Evolutionary conservation across 345 rosid genomes (phyloP).

Genomic region (Aquilaria malaccensis): DNA sequence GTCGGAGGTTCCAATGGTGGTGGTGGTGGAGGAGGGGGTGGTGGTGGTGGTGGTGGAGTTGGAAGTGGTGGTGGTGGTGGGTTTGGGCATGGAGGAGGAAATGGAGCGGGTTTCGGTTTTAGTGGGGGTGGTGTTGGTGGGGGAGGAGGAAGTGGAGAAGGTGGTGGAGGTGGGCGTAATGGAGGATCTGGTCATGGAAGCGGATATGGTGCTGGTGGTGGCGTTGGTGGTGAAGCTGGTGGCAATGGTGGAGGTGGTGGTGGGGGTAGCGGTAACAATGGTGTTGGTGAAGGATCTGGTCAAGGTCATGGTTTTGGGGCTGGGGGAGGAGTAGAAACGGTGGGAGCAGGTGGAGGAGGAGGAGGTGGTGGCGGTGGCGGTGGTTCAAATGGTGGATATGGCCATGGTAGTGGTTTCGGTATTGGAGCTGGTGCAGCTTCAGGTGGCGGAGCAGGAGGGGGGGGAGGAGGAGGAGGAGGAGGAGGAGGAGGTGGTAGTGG

Average conservation of each 20-base stretch:
- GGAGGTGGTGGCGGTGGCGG: conserved; percentile 24
- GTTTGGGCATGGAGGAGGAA: conserved; percentile 9
- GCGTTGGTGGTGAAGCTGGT: conserved; percentile 17
- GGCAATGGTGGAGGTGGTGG: conserved; percentile 23
- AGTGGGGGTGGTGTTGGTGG: conserved; percentile 4
- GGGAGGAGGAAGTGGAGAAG: conserved; percentile 19
- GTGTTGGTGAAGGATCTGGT: conserved; percentile 25
- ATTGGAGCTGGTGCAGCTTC: conserved; percentile 17
- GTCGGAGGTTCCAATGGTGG: neutral
- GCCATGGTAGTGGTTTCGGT: conserved; percentile 22
- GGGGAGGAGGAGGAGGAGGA: conserved; percentile 5
- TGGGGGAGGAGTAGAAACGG: conserved; percentile 11
- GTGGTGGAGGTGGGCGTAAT: conserved; percentile 12
- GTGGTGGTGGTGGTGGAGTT: neutral
- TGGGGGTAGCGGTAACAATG: conserved; percentile 20
- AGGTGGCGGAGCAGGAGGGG: neutral
- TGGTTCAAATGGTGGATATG: conserved; percentile 21
- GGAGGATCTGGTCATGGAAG: conserved; percentile 16
- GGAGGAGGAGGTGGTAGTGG: conserved; percentile 12
- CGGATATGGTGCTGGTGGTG: conserved; percentile 21
- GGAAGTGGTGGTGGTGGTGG: conserved; percentile 3
- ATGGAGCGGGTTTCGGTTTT: conserved; percentile 10
- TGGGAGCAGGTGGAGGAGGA: conserved; percentile 24
- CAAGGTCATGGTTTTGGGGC: conserved; percentile 26
- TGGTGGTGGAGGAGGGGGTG: conserved; percentile 1